phyloP scores from a whole-genome alignment of 495 filamentous ascomycete species.

The Talaromyces trachyspermus region DNA sequence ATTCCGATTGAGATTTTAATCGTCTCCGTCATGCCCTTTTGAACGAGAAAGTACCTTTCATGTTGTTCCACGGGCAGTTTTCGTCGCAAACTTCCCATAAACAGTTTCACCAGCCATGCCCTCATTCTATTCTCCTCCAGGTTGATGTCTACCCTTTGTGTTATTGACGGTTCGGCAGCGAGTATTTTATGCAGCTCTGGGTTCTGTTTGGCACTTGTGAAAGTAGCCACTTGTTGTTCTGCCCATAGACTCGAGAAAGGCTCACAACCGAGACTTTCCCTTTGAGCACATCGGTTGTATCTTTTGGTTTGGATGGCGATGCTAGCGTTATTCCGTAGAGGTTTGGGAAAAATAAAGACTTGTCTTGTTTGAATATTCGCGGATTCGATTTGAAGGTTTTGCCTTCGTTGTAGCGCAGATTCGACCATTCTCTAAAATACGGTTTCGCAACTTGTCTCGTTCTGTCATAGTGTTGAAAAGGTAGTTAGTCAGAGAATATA shows the following conservation, averaged over 20 bases:
- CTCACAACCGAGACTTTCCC: slow-evolving; percentile 71
- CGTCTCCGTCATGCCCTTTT: slow-evolving; percentile 62
- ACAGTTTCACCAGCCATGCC: slow-evolving; percentile 63
- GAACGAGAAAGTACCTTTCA: slow-evolving; percentile 74
- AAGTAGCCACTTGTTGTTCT: slow-evolving; percentile 67
- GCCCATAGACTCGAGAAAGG: slow-evolving; percentile 82
- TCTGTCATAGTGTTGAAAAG: slow-evolving; percentile 20
- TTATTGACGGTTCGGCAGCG: slow-evolving; percentile 27
- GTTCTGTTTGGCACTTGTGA: slow-evolving; percentile 56
- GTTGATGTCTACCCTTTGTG: slow-evolving; percentile 79
- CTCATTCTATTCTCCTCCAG: slow-evolving; percentile 75
- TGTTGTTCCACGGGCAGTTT: slow-evolving; percentile 53
- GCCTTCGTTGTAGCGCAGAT: slow-evolving; percentile 71
- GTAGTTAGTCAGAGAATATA: slow-evolving; percentile 3
- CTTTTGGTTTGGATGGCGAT: slow-evolving; percentile 35
- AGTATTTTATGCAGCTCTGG: slow-evolving; percentile 52
- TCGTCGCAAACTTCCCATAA: slow-evolving; percentile 53
- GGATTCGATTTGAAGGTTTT: slow-evolving; percentile 82
- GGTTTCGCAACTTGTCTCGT: slow-evolving; percentile 59
- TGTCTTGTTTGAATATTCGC: slow-evolving; percentile 63
- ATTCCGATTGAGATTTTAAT: slow-evolving; percentile 73
- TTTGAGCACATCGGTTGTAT: slow-evolving; percentile 66
- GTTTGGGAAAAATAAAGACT: slow-evolving; percentile 90
- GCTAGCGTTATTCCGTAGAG: slow-evolving; percentile 68
- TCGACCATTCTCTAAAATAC: slow-evolving; percentile 90